Conservation (phyloP, 345 rosid genomes). For the Leavenworthia alabamica region DNA sequence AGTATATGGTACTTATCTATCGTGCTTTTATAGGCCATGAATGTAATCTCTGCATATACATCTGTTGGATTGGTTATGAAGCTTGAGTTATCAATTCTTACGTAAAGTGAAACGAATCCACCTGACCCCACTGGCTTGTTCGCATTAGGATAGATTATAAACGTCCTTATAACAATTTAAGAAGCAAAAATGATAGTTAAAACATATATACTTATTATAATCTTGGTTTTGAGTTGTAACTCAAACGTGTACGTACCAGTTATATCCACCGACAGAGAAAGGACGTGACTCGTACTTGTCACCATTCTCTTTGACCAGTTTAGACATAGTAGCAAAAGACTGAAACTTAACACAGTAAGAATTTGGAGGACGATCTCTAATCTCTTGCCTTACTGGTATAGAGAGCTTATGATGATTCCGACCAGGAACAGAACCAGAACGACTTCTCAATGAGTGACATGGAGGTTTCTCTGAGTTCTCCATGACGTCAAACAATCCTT, state of each 20-base stretch:
- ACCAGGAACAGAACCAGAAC: conserved; percentile 1
- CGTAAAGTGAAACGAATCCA: conserved; percentile 16
- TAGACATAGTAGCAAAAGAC: conserved; percentile 6
- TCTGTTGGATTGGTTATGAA: conserved; percentile 10
- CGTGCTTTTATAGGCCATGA: conserved; percentile 17
- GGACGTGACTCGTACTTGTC: conserved; percentile 28
- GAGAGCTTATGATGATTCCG: conserved; percentile 7
- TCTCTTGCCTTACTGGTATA: not conserved
- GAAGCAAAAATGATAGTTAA: not conserved
- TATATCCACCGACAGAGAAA: conserved; percentile 26
- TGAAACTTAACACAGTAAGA: conserved; percentile 23
- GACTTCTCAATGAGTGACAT: not conserved
- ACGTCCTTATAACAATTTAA: conserved; percentile 13
- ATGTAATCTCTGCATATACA: conserved; percentile 25
- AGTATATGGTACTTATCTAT: not conserved
- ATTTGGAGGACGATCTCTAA: conserved; percentile 21
- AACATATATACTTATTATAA: no score
- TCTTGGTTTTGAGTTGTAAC: no score
- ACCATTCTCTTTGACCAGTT: conserved; percentile 9
- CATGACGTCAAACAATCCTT: conserved; percentile 7
- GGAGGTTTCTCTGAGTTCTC: not conserved
- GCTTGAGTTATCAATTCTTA: conserved; percentile 20
- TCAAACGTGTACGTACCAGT: conserved; percentile 16
- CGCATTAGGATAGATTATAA: conserved; percentile 13
- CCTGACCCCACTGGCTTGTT: conserved; percentile 3